Evolutionary conservation across 768 basidiomycete genomes (phyloP).

Genomic region (Mycena galopus): DNA sequence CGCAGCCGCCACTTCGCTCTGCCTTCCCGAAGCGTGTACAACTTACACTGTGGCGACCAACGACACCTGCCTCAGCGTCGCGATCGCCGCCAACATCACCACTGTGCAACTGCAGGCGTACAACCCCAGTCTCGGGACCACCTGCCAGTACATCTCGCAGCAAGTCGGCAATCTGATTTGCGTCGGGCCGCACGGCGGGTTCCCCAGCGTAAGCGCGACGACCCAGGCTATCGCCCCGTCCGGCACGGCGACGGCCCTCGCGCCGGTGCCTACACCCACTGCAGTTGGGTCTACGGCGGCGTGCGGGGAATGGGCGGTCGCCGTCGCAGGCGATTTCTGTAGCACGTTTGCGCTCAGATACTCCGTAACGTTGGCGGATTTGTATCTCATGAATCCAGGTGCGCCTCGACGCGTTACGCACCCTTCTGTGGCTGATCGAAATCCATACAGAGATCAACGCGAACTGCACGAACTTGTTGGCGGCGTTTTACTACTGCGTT

Average conservation of each 20-base stretch:
- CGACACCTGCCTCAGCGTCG: slow-evolving; percentile 37
- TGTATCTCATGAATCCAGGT: slow-evolving; percentile 42
- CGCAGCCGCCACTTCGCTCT: slow-evolving; percentile 27
- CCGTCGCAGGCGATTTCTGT: slow-evolving; percentile 34
- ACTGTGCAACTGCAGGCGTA: slow-evolving; percentile 32
- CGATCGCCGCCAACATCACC: slow-evolving; percentile 13
- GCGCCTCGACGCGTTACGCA: not conserved
- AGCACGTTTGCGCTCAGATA: slow-evolving; percentile 29
- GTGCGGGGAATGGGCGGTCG: not conserved
- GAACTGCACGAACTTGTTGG: slow-evolving; percentile 43
- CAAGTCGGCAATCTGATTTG: slow-evolving; percentile 32
- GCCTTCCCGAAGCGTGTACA: slow-evolving; percentile 37
- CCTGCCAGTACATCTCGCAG: slow-evolving; percentile 32
- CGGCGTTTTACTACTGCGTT: slow-evolving; percentile 41
- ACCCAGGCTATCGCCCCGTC: not conserved
- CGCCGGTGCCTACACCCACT: slow-evolving; percentile 6
- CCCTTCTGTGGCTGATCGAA: not conserved
- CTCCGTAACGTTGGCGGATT: slow-evolving; percentile 39
- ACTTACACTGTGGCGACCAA: slow-evolving; percentile 33
- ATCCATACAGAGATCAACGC: slow-evolving; percentile 34
- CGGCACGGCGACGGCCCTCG: not conserved
- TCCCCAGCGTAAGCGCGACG: slow-evolving; percentile 19
- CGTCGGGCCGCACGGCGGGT: slow-evolving; percentile 38
- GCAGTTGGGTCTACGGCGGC: slow-evolving; percentile 35
- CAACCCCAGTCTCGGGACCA: slow-evolving; percentile 35